Evolutionary conservation across 202 grass and related monocot species (phyloP).

Genomic region (Panicum hallii): DNA sequence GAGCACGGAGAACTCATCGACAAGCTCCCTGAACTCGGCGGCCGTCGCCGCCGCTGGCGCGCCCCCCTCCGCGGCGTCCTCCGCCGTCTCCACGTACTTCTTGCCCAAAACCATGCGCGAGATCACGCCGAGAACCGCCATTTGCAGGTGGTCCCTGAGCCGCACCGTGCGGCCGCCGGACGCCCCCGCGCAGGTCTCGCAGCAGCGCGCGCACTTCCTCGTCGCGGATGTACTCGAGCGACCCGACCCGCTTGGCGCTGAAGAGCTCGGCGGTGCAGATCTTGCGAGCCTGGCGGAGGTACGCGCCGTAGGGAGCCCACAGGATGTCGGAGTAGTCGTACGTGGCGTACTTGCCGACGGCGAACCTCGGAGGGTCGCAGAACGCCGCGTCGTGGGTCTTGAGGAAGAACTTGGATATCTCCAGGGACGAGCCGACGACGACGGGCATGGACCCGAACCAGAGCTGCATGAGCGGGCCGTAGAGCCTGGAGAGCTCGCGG

Average conservation of each 20-base stretch:
- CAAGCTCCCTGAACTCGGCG: constrained; percentile 79
- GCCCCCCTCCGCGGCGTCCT: background rate
- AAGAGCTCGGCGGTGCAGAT: constrained; percentile 85
- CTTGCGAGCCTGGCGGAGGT: constrained; percentile 83
- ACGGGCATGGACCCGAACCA: constrained; percentile 74
- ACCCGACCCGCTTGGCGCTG: constrained; percentile 74
- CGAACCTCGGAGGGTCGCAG: constrained; percentile 66
- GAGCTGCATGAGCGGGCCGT: constrained; percentile 71
- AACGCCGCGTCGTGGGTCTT: constrained; percentile 79
- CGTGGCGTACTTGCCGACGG: constrained; percentile 77
- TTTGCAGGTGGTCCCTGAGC: constrained; percentile 71
- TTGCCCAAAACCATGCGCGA: constrained; percentile 81
- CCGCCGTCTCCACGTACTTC: constrained; percentile 55
- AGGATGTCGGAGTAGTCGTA: constrained; percentile 89
- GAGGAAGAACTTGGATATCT: constrained; percentile 81
- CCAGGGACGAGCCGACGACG: constrained; percentile 69
- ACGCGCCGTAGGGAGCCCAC: constrained; percentile 78
- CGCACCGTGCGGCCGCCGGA: constrained; percentile 42
- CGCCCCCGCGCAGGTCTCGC: constrained; percentile 34
- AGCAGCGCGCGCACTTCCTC: constrained; percentile 70
- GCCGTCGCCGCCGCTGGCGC: constrained; percentile 39
- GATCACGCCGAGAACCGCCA: constrained; percentile 73
- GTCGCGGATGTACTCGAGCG: constrained; percentile 69
- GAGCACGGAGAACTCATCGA: constrained; percentile 78
- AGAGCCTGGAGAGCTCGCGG: constrained; percentile 54